Evolutionary conservation across 352 stramenopile genomes (phyloP).

Genomic region (Phytophthora nicotianae): DNA sequence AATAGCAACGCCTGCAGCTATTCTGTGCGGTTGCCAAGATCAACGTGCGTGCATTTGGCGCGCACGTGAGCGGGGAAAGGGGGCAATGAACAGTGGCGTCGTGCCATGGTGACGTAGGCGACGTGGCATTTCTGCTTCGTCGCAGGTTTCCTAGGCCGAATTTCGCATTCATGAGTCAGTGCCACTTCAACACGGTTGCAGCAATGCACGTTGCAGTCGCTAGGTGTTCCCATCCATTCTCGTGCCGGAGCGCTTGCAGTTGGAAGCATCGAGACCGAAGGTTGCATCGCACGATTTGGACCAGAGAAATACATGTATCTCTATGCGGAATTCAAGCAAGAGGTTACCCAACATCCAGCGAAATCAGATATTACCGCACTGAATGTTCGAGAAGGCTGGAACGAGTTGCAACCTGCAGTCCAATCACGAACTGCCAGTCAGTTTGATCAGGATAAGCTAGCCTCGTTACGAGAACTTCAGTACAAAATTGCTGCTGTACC

Average conservation of each 20-base stretch:
- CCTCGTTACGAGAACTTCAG: too few species aligned
- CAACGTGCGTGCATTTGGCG: not conserved
- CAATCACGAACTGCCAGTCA: too few species aligned
- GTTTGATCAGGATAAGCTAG: too few species aligned
- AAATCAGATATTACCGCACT: conserved; percentile 8
- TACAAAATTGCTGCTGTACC: too few species aligned
- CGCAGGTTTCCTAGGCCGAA: conserved; percentile 20
- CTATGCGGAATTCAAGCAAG: conserved; percentile 5
- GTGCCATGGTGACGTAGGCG: conserved; percentile 8
- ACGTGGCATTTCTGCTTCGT: conserved; percentile 29
- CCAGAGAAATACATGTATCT: not conserved
- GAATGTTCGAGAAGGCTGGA: conserved; percentile 2
- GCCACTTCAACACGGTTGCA: not conserved
- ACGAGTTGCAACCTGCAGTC: too few species aligned
- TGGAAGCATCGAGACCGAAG: not conserved
- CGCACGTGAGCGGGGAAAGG: not conserved
- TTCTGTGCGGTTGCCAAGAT: not conserved
- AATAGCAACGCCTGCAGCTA: conserved; percentile 4
- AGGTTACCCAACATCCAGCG: not conserved
- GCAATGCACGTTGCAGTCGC: not conserved
- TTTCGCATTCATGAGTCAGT: conserved; percentile 1
- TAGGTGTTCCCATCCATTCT: not conserved
- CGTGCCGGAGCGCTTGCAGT: not conserved
- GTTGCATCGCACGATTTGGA: not conserved
- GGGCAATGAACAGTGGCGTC: too few species aligned